phyloP scores from a whole-genome alignment of 192 early-diverging fungal genomes.

The Coemansia sp. region DNA sequence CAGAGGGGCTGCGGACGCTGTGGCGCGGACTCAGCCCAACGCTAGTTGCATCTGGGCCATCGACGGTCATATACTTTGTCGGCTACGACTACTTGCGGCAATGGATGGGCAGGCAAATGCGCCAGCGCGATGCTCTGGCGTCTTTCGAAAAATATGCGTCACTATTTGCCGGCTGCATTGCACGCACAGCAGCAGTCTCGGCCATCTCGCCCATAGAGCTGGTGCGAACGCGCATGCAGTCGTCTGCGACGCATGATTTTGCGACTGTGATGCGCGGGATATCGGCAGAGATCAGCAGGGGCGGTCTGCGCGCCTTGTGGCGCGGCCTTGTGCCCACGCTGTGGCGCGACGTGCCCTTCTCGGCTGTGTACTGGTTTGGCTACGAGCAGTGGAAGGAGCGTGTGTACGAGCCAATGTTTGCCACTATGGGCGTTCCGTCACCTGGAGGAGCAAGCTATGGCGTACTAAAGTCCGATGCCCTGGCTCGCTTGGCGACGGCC shows the following conservation, averaged over 20 bases:
- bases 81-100: constrained; percentile 88
- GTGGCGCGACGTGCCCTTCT: constrained; percentile 95
- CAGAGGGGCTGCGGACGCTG: constrained; percentile 76
- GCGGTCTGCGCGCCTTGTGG: constrained; percentile 72
- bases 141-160: constrained; percentile 61
- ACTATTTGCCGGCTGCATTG: constrained; percentile 70
- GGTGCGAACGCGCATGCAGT: constrained; percentile 89
- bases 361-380: constrained; percentile 89
- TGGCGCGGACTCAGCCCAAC: constrained; percentile 89
- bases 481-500: constrained; percentile 59
- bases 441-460: not conserved
- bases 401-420: constrained; percentile 32
- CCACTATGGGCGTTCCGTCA: not conserved
- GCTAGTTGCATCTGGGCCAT: constrained; percentile 83
- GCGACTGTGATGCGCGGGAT: constrained; percentile 60
- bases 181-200: constrained; percentile 73
- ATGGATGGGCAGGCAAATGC: constrained; percentile 25
- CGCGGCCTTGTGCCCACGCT: constrained; percentile 83
- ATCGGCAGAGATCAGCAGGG: constrained; percentile 55
- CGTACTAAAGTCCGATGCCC: not conserved
- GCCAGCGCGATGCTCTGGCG: constrained; percentile 16
- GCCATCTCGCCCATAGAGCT: constrained; percentile 88
- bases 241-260: constrained; percentile 61
- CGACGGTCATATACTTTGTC: constrained; percentile 91
- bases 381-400: constrained; percentile 77